Evolutionary conservation across 768 basidiomycete species (phyloP).

Genomic region (Termitomyces sp.): DNA sequence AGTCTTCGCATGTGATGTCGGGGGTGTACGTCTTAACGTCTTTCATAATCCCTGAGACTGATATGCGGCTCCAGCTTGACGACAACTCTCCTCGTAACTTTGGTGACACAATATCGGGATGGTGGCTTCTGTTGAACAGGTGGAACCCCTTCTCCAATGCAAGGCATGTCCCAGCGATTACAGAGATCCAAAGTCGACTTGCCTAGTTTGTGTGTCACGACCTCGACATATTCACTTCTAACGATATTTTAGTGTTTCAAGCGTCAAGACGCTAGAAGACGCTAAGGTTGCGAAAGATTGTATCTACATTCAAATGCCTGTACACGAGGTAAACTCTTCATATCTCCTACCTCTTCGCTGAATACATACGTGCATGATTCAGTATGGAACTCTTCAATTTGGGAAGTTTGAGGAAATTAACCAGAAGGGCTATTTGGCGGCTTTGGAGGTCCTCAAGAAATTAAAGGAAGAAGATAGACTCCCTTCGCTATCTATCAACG

Average conservation of each 20-base stretch:
- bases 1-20: conserved; percentile 93
- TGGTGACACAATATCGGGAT: conserved; percentile 93
- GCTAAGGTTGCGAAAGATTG: conserved; percentile 89
- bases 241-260: conserved; percentile 68
- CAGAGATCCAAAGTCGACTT: conserved; percentile 89
- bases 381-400: conserved; percentile 92
- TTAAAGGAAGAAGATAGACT: conserved; percentile 82
- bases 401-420: conserved; percentile 85
- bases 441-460: conserved; percentile 62
- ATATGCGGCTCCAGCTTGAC: conserved; percentile 52
- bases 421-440: conserved; percentile 72
- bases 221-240: not conserved
- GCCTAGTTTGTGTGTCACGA: conserved; percentile 69
- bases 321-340: conserved; percentile 63
- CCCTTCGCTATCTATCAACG: conserved; percentile 69
- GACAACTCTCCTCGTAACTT: conserved; percentile 94
- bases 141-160: conserved; percentile 89
- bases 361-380: not conserved
- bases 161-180: conserved; percentile 76
- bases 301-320: conserved; percentile 92
- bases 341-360: not conserved
- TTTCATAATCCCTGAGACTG: not conserved
- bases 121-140: conserved; percentile 90
- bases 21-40: conserved; percentile 48
- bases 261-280: conserved; percentile 90